A percentile compares a stretch with the other conserved stretches of the same genome.
Evolutionary conservation across 2,329 filamentous ascomycete genomes (phyloP).

Genomic region (Fusarium fujikuroi): DNA sequence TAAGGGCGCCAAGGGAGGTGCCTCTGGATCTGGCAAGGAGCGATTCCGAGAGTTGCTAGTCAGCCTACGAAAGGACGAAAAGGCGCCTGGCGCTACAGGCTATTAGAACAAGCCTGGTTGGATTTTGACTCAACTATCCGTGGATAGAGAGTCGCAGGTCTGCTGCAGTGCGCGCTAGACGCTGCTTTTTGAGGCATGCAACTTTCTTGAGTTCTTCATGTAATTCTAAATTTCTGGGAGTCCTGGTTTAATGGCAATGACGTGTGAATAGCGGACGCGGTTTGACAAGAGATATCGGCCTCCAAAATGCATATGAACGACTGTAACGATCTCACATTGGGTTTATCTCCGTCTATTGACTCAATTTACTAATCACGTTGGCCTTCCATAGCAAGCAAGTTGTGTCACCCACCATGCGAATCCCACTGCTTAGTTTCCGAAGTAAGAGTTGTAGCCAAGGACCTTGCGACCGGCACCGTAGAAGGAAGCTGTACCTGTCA

Average conservation of each 20-base stretch:
- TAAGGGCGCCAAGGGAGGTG: slow-evolving; percentile 88
- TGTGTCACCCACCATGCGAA: slow-evolving; percentile 17
- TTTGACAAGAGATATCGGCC: slow-evolving; percentile 12
- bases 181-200: slow-evolving; percentile 36
- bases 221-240: slow-evolving; percentile 48
- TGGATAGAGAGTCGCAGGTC: slow-evolving; percentile 22
- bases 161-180: slow-evolving; percentile 38
- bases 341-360: slow-evolving; percentile 42
- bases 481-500: slow-evolving; percentile 59
- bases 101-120: slow-evolving; percentile 55
- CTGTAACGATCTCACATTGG: slow-evolving; percentile 31
- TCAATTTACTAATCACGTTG: slow-evolving; percentile 39
- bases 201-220: slow-evolving; percentile 41
- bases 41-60: slow-evolving; percentile 92
- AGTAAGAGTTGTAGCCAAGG: slow-evolving; percentile 84
- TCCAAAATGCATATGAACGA: slow-evolving; percentile 2
- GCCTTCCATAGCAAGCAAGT: slow-evolving; percentile 22
- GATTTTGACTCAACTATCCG: slow-evolving; percentile 12
- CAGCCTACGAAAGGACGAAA: slow-evolving; percentile 92
- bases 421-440: slow-evolving; percentile 59
- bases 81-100: slow-evolving; percentile 75
- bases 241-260: slow-evolving; percentile 48
- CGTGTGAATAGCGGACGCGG: slow-evolving; percentile 43
- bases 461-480: slow-evolving; percentile 81
- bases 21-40: slow-evolving; percentile 91